Base-by-base conservation (phyloP, 2,329 filamentous ascomycete species). In the Cladosporium sp. region DNA sequence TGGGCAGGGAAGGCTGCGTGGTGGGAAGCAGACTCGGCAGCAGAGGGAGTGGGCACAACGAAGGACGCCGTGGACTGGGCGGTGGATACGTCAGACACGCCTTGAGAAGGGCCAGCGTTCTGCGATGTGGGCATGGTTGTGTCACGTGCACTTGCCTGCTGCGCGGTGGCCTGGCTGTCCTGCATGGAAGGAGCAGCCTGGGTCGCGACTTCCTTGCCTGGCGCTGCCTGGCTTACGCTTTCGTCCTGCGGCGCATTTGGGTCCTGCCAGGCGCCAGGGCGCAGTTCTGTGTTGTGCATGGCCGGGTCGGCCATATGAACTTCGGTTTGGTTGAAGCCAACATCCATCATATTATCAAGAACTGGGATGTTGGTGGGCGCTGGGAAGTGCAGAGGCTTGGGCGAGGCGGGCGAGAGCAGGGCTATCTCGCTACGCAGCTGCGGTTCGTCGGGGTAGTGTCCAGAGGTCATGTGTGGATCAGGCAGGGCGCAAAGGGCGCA, bases 291-390 rank as follows among this genome's bases (percentile, higher is more conserved):
- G 65, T 76, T 70, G 70, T 69, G 75, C 70, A 72, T 72, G 65
- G 73, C 67, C 16, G 74, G 74, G 57, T 74, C 73, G 61, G 62
- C 69, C 81, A 85, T 81, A 76, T 86, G 86, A 68, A 83, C 84
- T 63, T 87, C 82, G 65, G 87, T 87, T 76, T 89, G 87, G 79
- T 89, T 88, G 82, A 90, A 89, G 71, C 85, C 80, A 64, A 88
- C 87, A 78, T 91, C 88, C 85, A 87, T 91, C 79, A 90, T 88
- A 75, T 89, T 88, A 75, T 88, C 84, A 73, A 91, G 81, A 64
- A 91, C 85, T 66, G 89, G 88, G 67, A 91, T 90, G 71, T 87
- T 89, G 71, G 87, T 84, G 62, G 88, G 88, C 77, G 89, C 86
- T 70, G 88, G 84, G 70, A 88, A 81, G 78, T 91, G 87, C 72